Conservation (phyloP, 2,329 filamentous ascomycete species). For the Eurotiales sp. region DNA sequence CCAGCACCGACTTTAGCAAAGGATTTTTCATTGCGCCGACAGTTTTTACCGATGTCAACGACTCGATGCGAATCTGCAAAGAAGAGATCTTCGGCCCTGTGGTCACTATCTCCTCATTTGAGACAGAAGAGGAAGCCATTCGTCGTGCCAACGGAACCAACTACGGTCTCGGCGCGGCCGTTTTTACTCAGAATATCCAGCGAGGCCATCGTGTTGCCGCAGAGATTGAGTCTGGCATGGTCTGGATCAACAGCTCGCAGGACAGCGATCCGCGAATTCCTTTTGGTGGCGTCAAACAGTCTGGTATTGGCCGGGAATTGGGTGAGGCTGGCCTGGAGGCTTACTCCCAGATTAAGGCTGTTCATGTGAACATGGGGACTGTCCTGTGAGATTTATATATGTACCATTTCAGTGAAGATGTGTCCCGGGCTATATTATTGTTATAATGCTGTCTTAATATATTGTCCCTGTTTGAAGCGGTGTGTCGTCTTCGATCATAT, state of each 20-base stretch:
- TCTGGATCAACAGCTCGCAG: slow-evolving; percentile 45
- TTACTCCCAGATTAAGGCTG: slow-evolving; percentile 38
- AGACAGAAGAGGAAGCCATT: slow-evolving; percentile 38
- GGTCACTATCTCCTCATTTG: slow-evolving; percentile 38
- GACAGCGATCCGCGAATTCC: slow-evolving; percentile 40
- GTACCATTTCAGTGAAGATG: too few species aligned
- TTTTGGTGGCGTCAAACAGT: slow-evolving; percentile 46
- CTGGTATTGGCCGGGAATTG: slow-evolving; percentile 49
- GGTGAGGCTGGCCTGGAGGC: slow-evolving; percentile 40
- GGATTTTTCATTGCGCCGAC: slow-evolving; percentile 41
- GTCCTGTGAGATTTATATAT: slow-evolving; percentile 21
- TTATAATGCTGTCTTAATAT: too few species aligned
- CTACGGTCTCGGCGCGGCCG: slow-evolving; percentile 41
- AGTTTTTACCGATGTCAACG: slow-evolving; percentile 33
- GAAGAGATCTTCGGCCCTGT: slow-evolving; percentile 46
- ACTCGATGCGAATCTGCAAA: slow-evolving; percentile 34
- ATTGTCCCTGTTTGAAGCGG: too few species aligned
- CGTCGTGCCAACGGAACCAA: slow-evolving; percentile 37
- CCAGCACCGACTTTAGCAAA: slow-evolving; percentile 36
- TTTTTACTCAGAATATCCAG: slow-evolving; percentile 42
- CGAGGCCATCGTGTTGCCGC: slow-evolving; percentile 39
- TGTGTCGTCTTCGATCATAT: too few species aligned
- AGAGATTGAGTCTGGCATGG: slow-evolving; percentile 45
- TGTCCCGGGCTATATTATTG: too few species aligned
- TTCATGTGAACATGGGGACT: slow-evolving; percentile 40